Evolutionary conservation across 1,139 yeast species (phyloP).

Genomic region (Geotrichum cucujoidarum): DNA sequence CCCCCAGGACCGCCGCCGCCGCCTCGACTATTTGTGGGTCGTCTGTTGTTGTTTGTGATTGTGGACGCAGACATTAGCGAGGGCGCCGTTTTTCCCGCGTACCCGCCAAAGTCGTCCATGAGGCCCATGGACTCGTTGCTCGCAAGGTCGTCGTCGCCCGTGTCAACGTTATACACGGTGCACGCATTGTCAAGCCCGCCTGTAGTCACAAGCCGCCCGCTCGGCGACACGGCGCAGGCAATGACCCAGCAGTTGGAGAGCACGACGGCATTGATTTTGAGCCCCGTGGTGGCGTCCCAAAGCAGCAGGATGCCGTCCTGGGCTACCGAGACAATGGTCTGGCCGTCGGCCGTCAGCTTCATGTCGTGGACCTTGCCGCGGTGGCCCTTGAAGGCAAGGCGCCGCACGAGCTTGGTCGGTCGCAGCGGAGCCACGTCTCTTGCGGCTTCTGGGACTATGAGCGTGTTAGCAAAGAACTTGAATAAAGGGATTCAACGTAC

Average conservation of each 20-base stretch:
- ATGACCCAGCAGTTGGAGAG: slow-evolving; percentile 66
- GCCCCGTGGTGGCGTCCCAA: slow-evolving; percentile 77
- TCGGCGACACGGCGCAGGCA: slow-evolving; percentile 67
- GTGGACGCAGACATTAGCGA: slow-evolving; percentile 16
- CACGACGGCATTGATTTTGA: slow-evolving; percentile 61
- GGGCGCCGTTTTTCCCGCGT: slow-evolving; percentile 13
- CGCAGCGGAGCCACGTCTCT: slow-evolving; percentile 23
- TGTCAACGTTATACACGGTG: slow-evolving; percentile 53
- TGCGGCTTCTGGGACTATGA: slow-evolving; percentile 24
- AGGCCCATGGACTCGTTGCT: background rate
- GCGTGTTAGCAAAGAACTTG: background rate
- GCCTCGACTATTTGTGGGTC: no score
- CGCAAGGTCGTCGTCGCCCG: slow-evolving; percentile 12
- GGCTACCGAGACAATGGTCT: slow-evolving; percentile 61
- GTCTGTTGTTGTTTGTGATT: slow-evolving; percentile 1
- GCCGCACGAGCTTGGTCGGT: slow-evolving; percentile 14
- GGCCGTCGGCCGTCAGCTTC: slow-evolving; percentile 63
- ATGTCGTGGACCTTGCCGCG: slow-evolving; percentile 65
- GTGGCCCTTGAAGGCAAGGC: slow-evolving; percentile 57
- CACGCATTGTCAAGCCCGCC: slow-evolving; percentile 82
- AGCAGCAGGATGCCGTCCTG: slow-evolving; percentile 83
- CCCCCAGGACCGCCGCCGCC: background rate
- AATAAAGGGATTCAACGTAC: slow-evolving; percentile 10
- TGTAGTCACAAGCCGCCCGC: slow-evolving; percentile 60
- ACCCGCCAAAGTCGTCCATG: background rate